phyloP scores from a whole-genome alignment of 345 rosid genomes.

The Cardiospermum halicacabum region DNA sequence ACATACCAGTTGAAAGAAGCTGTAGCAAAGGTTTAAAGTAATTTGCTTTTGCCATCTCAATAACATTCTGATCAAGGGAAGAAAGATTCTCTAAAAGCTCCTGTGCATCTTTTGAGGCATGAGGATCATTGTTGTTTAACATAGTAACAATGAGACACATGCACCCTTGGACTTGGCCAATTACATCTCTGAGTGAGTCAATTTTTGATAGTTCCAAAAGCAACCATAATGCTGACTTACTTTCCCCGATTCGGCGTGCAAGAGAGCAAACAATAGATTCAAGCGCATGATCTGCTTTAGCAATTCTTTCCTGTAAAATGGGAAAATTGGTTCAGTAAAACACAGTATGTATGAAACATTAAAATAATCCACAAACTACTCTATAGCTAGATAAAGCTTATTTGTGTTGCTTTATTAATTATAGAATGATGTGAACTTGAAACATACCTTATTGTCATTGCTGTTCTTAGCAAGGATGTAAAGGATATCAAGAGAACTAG shows the following conservation, averaged over 20 bases:
- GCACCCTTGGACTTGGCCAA: conserved; percentile 22
- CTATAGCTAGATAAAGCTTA: not conserved
- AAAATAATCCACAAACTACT: not conserved
- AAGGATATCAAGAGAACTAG: conserved; percentile 18
- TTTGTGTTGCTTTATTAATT: not conserved
- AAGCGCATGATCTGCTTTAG: conserved; percentile 14
- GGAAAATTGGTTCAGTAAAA: not conserved
- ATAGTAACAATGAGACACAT: conserved; percentile 21
- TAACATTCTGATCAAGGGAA: conserved; percentile 20
- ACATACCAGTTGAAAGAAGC: conserved; percentile 24
- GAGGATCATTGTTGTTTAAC: conserved; percentile 19
- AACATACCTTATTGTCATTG: conserved; percentile 21
- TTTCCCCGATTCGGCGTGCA: conserved; percentile 24
- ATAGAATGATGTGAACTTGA: conserved; percentile 1
- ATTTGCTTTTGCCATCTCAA: conserved; percentile 27
- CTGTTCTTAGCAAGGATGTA: conserved; percentile 22
- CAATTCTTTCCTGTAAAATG: conserved; percentile 20
- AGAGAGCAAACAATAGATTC: conserved; percentile 23
- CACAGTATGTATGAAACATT: not conserved
- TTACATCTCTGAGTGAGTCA: conserved; percentile 10
- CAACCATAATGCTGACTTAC: conserved; percentile 23
- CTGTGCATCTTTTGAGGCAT: conserved; percentile 18
- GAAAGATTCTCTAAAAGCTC: conserved; percentile 26
- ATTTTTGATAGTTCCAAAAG: conserved; percentile 19
- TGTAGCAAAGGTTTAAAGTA: conserved; percentile 25